These are phyloP conservation scores for Orbilia quercus DNA, from an alignment of 2,329 filamentous ascomycete species.

Conservation along the genomic window DNA sequence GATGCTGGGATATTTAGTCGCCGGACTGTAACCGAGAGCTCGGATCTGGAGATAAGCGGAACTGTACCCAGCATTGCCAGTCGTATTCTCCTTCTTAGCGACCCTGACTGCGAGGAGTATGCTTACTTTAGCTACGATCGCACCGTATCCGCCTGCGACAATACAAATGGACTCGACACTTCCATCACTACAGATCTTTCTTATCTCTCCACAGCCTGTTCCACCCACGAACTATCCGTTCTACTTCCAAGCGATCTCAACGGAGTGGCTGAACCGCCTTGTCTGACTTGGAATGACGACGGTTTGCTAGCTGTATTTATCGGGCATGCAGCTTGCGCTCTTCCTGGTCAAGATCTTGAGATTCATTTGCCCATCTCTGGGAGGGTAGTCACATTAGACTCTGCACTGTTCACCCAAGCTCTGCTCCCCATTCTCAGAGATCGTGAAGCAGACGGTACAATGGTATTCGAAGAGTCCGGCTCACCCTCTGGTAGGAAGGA, in stretches of 20 bases:
- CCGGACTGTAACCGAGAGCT: not conserved
- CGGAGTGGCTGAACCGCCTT: constrained; percentile 58
- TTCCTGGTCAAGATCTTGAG: constrained; percentile 60
- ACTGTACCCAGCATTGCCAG: not conserved
- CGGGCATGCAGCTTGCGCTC: constrained; percentile 61
- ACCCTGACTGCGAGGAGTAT: constrained; percentile 16
- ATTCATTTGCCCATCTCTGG: constrained; percentile 61
- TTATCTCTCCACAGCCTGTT: constrained; percentile 61
- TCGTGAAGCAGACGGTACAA: constrained; percentile 61
- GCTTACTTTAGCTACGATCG: constrained; percentile 5
- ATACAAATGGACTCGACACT: constrained; percentile 56
- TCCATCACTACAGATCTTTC: constrained; percentile 59
- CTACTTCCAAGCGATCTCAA: constrained; percentile 57
- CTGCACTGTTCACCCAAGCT: constrained; percentile 62
- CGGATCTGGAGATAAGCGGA: not conserved
- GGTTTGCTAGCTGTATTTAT: constrained; percentile 62
- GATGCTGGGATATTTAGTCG: constrained; percentile 60
- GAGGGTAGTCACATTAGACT: constrained; percentile 61
- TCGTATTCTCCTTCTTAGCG: constrained; percentile 6
- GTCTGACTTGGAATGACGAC: constrained; percentile 62
- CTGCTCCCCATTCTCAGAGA: constrained; percentile 61
- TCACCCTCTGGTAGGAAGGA: constrained; percentile 1
- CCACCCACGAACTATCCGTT: constrained; percentile 61
- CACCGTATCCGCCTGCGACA: not conserved
- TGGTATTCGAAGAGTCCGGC: constrained; percentile 61